Conservation (phyloP, 768 basidiomycete species). For the Rhodotorula toruloides region DNA sequence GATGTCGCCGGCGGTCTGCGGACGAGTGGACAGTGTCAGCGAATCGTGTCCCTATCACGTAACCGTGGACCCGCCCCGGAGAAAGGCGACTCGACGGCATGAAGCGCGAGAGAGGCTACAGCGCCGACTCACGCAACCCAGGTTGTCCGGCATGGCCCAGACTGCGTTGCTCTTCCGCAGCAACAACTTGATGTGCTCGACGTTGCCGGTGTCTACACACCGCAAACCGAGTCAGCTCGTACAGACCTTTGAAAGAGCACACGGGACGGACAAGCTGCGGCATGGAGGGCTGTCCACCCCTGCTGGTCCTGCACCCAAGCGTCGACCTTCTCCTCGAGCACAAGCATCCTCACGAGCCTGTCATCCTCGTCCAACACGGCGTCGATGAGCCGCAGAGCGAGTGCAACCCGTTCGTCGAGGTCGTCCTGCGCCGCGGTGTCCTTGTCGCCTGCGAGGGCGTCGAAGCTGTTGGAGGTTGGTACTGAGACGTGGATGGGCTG, state of each 20-base stretch:
- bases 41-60: too few species aligned
- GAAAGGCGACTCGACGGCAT: neutral
- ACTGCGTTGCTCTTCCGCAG: constrained; percentile 70
- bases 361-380: constrained; percentile 15
- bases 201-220: constrained; percentile 57
- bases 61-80: too few species aligned
- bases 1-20: constrained; percentile 80
- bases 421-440: neutral
- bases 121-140: constrained; percentile 29
- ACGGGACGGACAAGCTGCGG: constrained; percentile 56
- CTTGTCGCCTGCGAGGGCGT: neutral
- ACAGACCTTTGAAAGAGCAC: neutral
- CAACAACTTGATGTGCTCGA: constrained; percentile 60
- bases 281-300: constrained; percentile 78
- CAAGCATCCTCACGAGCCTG: constrained; percentile 39
- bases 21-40: constrained; percentile 43
- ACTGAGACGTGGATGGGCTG: too few species aligned
- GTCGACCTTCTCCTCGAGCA: constrained; percentile 52
- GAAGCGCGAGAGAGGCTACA: neutral
- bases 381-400: constrained; percentile 28
- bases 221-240: constrained; percentile 18
- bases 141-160: constrained; percentile 64
- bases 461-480: neutral
- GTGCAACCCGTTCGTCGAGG: constrained; percentile 10
- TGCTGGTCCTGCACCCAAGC: constrained; percentile 84